These are phyloP conservation scores for Hyaloscypha hepaticicola DNA, from an alignment of 495 filamentous ascomycete species.

Conservation along the genomic window DNA sequence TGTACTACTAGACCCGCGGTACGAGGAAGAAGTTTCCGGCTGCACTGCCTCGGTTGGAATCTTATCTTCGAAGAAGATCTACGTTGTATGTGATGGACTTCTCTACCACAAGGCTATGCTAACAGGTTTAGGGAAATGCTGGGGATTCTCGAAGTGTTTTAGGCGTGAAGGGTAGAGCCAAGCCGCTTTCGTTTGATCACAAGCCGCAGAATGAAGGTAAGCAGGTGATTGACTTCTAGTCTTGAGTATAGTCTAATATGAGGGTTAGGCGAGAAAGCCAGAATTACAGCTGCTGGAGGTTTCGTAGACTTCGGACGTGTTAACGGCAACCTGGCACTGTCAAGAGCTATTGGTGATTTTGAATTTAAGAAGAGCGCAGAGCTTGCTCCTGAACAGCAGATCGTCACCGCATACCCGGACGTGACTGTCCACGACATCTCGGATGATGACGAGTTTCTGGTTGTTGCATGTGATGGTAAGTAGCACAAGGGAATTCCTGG, in stretches of 20 bases:
- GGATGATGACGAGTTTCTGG: conserved; percentile 94
- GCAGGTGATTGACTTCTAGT: conserved; percentile 3
- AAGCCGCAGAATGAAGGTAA: conserved; percentile 97
- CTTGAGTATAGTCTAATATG: neutral
- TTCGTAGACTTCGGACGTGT: conserved; percentile 99
- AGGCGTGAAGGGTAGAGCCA: conserved; percentile 93
- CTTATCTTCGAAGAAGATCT: conserved; percentile 88
- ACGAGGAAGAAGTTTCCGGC: conserved; percentile 96
- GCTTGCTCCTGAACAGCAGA: conserved; percentile 92
- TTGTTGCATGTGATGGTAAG: conserved; percentile 95
- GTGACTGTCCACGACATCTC: conserved; percentile 85
- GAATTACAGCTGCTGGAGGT: conserved; percentile 92
- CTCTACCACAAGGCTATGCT: conserved; percentile 22
- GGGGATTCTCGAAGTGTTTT: conserved; percentile 93
- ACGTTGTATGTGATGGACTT: conserved; percentile 67
- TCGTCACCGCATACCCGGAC: conserved; percentile 95
- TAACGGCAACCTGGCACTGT: conserved; percentile 97
- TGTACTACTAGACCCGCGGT: conserved; percentile 73
- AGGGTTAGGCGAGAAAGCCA: conserved; percentile 81
- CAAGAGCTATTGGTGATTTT: conserved; percentile 96
- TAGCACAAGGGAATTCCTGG: neutral
- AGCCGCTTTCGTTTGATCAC: conserved; percentile 96
- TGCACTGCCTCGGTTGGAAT: conserved; percentile 92
- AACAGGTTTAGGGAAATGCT: conserved; percentile 73
- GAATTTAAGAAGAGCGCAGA: conserved; percentile 99